Conservation (phyloP, 164 flowering plant genomes). For the Tetracentron sinense region DNA sequence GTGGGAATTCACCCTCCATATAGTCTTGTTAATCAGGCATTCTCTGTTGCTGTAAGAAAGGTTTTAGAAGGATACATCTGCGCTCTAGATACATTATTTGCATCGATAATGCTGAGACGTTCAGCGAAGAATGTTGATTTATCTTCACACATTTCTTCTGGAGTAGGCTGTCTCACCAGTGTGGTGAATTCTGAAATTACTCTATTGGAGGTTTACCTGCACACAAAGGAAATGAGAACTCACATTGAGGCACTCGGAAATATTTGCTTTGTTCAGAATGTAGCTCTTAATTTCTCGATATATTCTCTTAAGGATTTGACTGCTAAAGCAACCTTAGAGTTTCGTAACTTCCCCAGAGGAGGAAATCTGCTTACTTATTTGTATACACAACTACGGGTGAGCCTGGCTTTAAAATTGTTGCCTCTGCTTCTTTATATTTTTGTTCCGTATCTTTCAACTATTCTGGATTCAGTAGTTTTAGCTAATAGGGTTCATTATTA, state of each 20-base stretch:
- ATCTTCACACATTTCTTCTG: slow-evolving; percentile 15
- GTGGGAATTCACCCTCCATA: slow-evolving; percentile 19
- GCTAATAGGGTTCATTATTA: background rate
- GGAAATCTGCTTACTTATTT: slow-evolving; percentile 75
- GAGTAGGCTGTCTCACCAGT: slow-evolving; percentile 52
- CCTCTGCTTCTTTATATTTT: slow-evolving; percentile 4
- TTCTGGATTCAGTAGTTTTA: slow-evolving; percentile 32
- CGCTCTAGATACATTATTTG: slow-evolving; percentile 57
- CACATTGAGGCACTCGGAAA: slow-evolving; percentile 67
- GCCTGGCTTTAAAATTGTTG: slow-evolving; percentile 31
- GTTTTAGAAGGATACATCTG: slow-evolving; percentile 70
- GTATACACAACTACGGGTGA: slow-evolving; percentile 65
- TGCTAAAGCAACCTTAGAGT: slow-evolving; percentile 35
- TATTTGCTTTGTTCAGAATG: slow-evolving; percentile 52
- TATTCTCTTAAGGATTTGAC: slow-evolving; percentile 40
- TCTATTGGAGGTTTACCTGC: slow-evolving; percentile 70
- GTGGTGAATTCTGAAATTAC: slow-evolving; percentile 62
- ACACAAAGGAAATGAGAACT: slow-evolving; percentile 66
- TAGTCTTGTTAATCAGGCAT: slow-evolving; percentile 86
- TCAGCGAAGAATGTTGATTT: slow-evolving; percentile 26
- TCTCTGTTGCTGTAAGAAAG: slow-evolving; percentile 66
- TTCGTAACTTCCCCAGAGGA: slow-evolving; percentile 60
- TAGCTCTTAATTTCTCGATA: slow-evolving; percentile 26
- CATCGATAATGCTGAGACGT: slow-evolving; percentile 59
- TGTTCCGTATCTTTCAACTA: slow-evolving; percentile 1